Base-by-base conservation (phyloP, 495 filamentous ascomycete species). In the Zalerion maritima region DNA sequence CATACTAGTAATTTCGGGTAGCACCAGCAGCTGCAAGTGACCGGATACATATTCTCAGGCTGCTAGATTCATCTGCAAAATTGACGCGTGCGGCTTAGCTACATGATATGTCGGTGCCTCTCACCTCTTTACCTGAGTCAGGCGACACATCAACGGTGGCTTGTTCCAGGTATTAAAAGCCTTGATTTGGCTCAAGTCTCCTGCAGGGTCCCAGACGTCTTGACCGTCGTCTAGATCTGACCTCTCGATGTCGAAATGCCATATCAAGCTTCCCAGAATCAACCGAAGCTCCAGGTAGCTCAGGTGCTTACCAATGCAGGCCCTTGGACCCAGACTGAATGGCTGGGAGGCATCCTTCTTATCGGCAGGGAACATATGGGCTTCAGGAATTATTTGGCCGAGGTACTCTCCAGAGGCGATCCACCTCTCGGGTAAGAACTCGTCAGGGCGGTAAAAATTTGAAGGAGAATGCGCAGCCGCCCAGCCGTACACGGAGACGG, bases 341-440 rank as follows among this genome's bases (percentile, higher is more conserved):
- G 75, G 63, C 25, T 56, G 54, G 9, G 36, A 46, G 5, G 44
- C 31, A 4, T 15, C 29, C 13, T 14, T 22, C 17, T 20, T 28
- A 18, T 39, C 31, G 23, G 5, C 24, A 28, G 2, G 17, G 30
- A 23, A n/a, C n/a, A n/a, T n/a, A n/a, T n/a, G 24, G n/a, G n/a
- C 12, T 6, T 13, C 22, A 3, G 17, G 6, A n/a, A n/a, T n/a
- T n/a, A n/a, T n/a, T 14, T 11, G 8, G 6, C 15, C 26, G 13
- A 14, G 16, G 2, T 13, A 25, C 4, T 29, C 19, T 11, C 36
- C 28, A 9, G 28, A 29, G 13, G 35, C 44, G 2, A 73, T 37
- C 71, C 71, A 78, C 10, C 71, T 58, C 47, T 72, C 60, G 0
- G 72, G 71, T 3, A 40, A 33, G 35, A 68, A 71, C 0, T 71